Percentiles rank a stretch among this genome's conserved stretches.
Conservation (phyloP, 441 rosid species). For the Populus tomentosa region DNA sequence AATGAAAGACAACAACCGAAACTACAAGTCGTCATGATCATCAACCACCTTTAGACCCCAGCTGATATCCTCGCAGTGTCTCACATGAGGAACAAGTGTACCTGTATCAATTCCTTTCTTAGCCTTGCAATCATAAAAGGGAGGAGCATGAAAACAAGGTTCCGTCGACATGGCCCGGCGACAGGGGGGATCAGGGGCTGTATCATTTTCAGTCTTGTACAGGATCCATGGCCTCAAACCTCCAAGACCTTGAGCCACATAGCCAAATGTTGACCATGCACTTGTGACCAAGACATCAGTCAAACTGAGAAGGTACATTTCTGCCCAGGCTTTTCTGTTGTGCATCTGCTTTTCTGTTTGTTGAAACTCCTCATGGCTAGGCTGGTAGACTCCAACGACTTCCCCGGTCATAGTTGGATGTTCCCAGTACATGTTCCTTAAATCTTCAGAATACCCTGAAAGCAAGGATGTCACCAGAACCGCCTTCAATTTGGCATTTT, state of each 20-base stretch:
- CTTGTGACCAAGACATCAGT: conserved; percentile 70
- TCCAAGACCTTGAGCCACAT: conserved; percentile 86
- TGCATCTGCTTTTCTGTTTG: conserved; percentile 56
- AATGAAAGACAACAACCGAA: not conserved
- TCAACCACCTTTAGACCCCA: conserved; percentile 89
- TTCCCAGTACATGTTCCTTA: conserved; percentile 69
- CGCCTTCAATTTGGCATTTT: conserved; percentile 41
- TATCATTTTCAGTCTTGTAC: conserved; percentile 55
- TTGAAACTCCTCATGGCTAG: conserved; percentile 78
- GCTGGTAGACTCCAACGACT: conserved; percentile 60
- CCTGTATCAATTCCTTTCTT: conserved; percentile 62
- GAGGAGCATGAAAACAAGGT: conserved; percentile 94
- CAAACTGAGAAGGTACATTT: conserved; percentile 73
- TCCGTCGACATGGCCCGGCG: conserved; percentile 68
- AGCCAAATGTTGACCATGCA: conserved; percentile 86
- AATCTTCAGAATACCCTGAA: conserved; percentile 51
- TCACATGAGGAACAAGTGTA: conserved; percentile 60
- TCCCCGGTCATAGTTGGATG: conserved; percentile 61
- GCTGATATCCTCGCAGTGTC: conserved; percentile 78
- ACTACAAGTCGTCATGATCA: conserved; percentile 31
- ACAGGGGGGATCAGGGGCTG: conserved; percentile 71
- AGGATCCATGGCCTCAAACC: conserved; percentile 87
- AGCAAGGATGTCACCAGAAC: conserved; percentile 58
- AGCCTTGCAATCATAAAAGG: conserved; percentile 75
- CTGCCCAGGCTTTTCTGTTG: conserved; percentile 75